Conservation (phyloP, 352 stramenopile species). For the Pythium chondricola region DNA sequence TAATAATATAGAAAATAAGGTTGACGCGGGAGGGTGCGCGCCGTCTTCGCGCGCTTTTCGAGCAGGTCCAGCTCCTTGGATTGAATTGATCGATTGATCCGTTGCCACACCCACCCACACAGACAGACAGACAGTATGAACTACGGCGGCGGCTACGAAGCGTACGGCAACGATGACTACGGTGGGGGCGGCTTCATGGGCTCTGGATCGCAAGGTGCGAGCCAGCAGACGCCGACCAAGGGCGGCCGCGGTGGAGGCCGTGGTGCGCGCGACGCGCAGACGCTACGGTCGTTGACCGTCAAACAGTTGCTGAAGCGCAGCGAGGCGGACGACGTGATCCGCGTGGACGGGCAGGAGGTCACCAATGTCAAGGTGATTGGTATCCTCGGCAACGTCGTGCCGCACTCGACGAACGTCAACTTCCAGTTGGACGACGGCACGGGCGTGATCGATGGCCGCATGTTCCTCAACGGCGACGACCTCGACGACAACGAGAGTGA, state of each 20-base stretch:
- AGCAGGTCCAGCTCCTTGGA: too few species aligned
- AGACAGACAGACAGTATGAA: constrained; percentile 28
- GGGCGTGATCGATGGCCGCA: constrained; percentile 86
- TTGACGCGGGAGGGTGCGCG: too few species aligned
- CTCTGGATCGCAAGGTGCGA: constrained; percentile 39
- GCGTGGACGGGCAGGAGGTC: constrained; percentile 87
- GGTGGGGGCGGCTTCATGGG: constrained; percentile 69
- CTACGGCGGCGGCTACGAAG: constrained; percentile 58
- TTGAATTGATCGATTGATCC: too few species aligned
- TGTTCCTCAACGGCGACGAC: constrained; percentile 88
- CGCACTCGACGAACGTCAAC: constrained; percentile 87
- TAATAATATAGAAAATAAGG: too few species aligned
- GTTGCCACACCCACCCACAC: too few species aligned
- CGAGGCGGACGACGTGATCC: constrained; percentile 59
- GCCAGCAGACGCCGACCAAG: constrained; percentile 50
- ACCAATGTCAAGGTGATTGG: constrained; percentile 87
- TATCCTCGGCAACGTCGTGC: constrained; percentile 67
- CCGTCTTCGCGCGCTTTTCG: too few species aligned
- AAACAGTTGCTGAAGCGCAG: constrained; percentile 68
- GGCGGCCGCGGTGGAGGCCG: constrained; percentile 29
- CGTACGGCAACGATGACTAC: constrained; percentile 68
- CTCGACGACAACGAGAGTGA: constrained; percentile 61
- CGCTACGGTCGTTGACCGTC: constrained; percentile 89
- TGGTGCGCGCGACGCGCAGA: constrained; percentile 63
- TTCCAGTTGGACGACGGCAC: constrained; percentile 94